These are phyloP conservation scores for Oryza coarctata DNA, from an alignment of 176 grass and related monocot species.

Conservation along the genomic window DNA sequence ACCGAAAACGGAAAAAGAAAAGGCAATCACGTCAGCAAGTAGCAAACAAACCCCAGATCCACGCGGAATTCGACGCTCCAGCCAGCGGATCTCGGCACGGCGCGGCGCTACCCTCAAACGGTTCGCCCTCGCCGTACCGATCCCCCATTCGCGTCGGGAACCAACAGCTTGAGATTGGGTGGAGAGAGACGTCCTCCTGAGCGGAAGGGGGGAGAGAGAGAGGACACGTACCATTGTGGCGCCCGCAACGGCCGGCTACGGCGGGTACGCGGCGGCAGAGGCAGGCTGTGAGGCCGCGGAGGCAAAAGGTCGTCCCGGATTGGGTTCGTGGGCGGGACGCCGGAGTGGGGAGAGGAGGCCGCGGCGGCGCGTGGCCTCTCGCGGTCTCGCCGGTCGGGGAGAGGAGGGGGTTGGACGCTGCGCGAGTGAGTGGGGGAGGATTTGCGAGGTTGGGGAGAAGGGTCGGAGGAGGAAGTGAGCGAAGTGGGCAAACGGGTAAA, in stretches of 20 bases:
- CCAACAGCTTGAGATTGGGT: no score
- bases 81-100: slow-evolving; percentile 35
- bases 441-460: slow-evolving; percentile 15
- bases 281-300: background rate
- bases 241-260: slow-evolving; percentile 6
- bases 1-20: background rate
- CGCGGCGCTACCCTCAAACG: background rate
- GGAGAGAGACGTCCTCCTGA: background rate
- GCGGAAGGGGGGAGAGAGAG: background rate
- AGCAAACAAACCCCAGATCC: slow-evolving; percentile 40
- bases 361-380: slow-evolving; percentile 6
- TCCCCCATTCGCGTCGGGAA: slow-evolving; percentile 4
- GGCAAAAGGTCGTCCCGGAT: background rate
- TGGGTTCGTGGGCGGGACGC: background rate
- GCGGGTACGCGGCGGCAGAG: background rate
- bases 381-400: slow-evolving; percentile 20
- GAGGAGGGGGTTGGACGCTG: background rate
- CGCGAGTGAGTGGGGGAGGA: background rate
- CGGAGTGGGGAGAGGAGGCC: background rate
- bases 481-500: slow-evolving; percentile 6
- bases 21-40: slow-evolving; percentile 32
- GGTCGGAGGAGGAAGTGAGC: background rate
- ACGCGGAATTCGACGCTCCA: slow-evolving; percentile 28
- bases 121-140: background rate
- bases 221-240: slow-evolving; percentile 45